Conservation (phyloP, 371 early-diverging fungal genomes). For the Rhizopus sp. region DNA sequence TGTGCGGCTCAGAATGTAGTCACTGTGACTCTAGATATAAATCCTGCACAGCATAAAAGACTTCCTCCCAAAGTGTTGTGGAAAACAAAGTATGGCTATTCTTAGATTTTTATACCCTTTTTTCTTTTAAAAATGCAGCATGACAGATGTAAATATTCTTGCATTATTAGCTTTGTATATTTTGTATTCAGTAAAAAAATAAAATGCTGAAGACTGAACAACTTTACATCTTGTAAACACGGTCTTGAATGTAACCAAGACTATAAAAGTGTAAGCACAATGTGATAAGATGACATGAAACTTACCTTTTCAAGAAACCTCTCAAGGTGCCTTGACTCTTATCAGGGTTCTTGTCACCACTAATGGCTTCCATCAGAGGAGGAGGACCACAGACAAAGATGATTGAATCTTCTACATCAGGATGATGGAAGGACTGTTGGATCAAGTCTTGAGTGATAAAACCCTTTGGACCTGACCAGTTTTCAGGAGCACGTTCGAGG, state of each 20-base stretch:
- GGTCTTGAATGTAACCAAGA: conserved; percentile 18
- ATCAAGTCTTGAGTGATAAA: conserved; percentile 69
- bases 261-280: not conserved
- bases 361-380: conserved; percentile 74
- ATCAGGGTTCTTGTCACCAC: conserved; percentile 85
- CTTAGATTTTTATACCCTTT: not conserved
- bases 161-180: not conserved
- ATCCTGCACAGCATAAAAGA: conserved; percentile 33
- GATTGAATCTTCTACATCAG: conserved; percentile 56
- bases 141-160: not conserved
- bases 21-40: conserved; percentile 70
- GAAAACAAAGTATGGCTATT: conserved; percentile 1
- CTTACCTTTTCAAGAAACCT: conserved; percentile 77
- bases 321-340: conserved; percentile 82
- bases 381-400: conserved; percentile 92
- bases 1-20: conserved; percentile 62
- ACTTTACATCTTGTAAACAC: conserved; percentile 26
- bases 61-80: not conserved
- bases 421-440: conserved; percentile 62
- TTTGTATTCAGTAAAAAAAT: not conserved
- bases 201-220: not conserved
- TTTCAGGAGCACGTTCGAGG: conserved; percentile 68
- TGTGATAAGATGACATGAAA: not conserved
- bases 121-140: not conserved
- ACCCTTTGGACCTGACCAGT: conserved; percentile 71